A percentile compares a stretch with the other conserved stretches of the same genome.
Evolutionary conservation across 768 basidiomycete genomes (phyloP).

Genomic region (Melanogaster broomeanus): DNA sequence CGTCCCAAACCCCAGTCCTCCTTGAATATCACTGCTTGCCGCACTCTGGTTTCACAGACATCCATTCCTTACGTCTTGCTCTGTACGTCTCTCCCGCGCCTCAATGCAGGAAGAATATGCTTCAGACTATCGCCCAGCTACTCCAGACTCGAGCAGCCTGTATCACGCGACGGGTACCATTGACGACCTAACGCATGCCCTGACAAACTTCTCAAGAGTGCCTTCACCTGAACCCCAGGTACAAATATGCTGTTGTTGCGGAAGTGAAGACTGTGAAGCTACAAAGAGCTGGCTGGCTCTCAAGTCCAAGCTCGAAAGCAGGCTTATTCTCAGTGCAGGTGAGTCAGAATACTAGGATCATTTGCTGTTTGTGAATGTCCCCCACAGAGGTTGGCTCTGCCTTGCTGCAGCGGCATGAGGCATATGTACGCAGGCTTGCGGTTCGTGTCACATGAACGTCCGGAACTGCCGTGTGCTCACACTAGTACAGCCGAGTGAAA

Average conservation of each 20-base stretch:
- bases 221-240: conserved; percentile 70
- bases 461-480: conserved; percentile 12
- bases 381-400: conserved; percentile 85
- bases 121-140: conserved; percentile 37
- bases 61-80: not conserved
- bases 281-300: conserved; percentile 60
- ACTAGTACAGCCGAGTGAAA: conserved; percentile 15
- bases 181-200: conserved; percentile 75
- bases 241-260: conserved; percentile 64
- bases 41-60: not conserved
- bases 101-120: conserved; percentile 23
- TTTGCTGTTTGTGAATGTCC: conserved; percentile 4
- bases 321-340: conserved; percentile 88
- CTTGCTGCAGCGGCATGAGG: conserved; percentile 82
- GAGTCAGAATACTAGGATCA: conserved; percentile 30
- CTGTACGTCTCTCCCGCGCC: not conserved
- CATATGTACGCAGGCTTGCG: conserved; percentile 75
- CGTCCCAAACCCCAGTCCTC: conserved; percentile 3
- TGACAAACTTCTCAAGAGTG: conserved; percentile 70
- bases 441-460: conserved; percentile 35
- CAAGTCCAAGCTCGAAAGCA: conserved; percentile 72
- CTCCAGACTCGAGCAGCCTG: conserved; percentile 55
- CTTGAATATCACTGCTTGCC: conserved; percentile 2
- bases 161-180: conserved; percentile 61
- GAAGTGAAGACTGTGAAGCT: conserved; percentile 63